Evolutionary conservation across 345 rosid genomes (phyloP), one percentile per base, ranked within the genome.

Genomic region (Eucalyptus tenuipes): DNA sequence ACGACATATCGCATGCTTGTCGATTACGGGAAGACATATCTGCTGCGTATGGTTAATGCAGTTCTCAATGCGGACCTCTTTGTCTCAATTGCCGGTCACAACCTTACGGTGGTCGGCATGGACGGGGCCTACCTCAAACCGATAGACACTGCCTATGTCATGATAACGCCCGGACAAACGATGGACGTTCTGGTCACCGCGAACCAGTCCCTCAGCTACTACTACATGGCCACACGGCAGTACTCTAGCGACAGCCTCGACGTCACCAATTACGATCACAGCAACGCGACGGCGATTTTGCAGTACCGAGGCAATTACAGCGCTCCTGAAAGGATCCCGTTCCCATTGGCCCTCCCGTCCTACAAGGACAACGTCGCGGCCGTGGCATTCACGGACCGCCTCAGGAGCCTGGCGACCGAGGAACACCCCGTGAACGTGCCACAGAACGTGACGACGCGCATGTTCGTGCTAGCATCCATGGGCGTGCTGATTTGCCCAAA

Each of bases 91-190:
- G 90, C 90, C 8, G 61, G 49, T 24, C 91, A 91, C 88, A 89
- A 82, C 47, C 64, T 91, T 16, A 88, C 89, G 2, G 86, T 91
- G 14, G 90, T 89, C 18, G 88, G 82, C 40, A 79, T 45, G 87
- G 92, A 91, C 40, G 89, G 57, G 8, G 88, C 92, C 10, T 89
- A 89, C 88, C 22, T 89, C 18, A 91, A 91, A 31, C 91, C 89
- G 8, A 13, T 90, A 2, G 33, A 40, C 40, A 87, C 91, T 14
- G 49, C 79, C 42, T 91, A 88, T 24, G 49, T 89, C 48, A 31
- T 87, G 85, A 89, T 89, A 7, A 87, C 66, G 12, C 92, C 92
- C 2, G 91, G 92, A 10, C 91, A 88, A 85, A 89, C 92, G 57
- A 86, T 91, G 91, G 88, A 91, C 27, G 80, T 91, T 16, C 48